Conservation (phyloP, 768 basidiomycete species). For the Amanita polypyramis region DNA sequence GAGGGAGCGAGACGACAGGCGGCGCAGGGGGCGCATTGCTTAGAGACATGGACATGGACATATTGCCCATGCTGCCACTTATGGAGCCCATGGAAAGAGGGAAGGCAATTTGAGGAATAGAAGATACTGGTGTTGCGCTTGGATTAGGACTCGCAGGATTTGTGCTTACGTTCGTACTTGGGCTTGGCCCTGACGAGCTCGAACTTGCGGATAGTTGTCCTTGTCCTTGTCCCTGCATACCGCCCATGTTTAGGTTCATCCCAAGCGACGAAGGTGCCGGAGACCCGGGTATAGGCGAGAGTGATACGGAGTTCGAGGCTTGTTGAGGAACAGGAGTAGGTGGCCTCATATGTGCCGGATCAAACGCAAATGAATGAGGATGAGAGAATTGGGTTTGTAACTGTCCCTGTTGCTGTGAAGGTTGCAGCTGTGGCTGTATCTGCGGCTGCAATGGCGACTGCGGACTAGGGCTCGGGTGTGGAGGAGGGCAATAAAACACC, state of each 20-base stretch:
- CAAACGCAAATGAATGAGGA: background rate
- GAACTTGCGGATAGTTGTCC: no score
- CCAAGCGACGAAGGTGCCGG: no score
- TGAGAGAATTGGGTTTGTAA: background rate
- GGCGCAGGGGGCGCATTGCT: conserved; percentile 8
- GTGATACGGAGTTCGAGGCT: no score
- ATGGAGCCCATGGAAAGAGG: no score
- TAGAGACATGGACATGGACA: background rate
- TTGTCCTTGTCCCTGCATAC: no score
- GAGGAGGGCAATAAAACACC: conserved; percentile 20
- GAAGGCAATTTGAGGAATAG: no score
- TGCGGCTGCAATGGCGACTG: background rate
- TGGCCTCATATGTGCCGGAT: background rate
- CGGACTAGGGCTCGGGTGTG: background rate
- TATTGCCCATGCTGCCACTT: no score
- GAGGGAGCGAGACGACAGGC: conserved; percentile 23
- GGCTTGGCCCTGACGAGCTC: no score
- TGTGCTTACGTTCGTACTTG: no score
- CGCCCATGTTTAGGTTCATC: no score
- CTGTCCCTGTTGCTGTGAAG: background rate
- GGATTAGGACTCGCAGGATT: no score
- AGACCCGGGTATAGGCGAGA: background rate
- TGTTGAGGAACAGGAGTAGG: conserved; percentile 1
- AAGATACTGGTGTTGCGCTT: no score
- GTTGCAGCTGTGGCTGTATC: background rate